Evolutionary conservation across 179 eudicot species (phyloP).

Genomic region (Drosera spatulata): DNA sequence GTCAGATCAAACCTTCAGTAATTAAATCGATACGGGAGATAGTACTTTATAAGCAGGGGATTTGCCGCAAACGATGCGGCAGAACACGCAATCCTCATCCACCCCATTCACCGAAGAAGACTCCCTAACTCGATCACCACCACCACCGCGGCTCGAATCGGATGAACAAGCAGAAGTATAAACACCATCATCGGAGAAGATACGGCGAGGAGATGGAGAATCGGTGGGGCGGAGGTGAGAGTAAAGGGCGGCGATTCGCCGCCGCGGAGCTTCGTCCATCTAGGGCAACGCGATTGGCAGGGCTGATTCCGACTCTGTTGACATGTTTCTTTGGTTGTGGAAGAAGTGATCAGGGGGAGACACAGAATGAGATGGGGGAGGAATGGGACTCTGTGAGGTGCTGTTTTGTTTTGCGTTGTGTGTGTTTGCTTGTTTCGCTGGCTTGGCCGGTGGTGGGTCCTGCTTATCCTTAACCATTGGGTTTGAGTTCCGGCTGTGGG

Average conservation of each 20-base stretch:
- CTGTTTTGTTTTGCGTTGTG: too few species aligned
- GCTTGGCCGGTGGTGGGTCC: too few species aligned
- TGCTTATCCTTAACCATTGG: too few species aligned
- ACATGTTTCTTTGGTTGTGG: too few species aligned
- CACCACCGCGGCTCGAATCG: slow-evolving; percentile 13
- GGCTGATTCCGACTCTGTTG: too few species aligned
- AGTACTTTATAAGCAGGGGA: slow-evolving; percentile 73
- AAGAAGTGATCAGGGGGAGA: too few species aligned
- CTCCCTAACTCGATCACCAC: slow-evolving; percentile 4
- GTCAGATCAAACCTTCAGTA: too few species aligned
- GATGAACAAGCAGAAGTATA: slow-evolving; percentile 3
- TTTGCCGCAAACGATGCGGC: slow-evolving; percentile 52
- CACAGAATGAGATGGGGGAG: too few species aligned
- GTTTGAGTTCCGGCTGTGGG: too few species aligned
- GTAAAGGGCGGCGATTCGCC: slow-evolving; percentile 20
- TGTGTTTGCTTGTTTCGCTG: too few species aligned
- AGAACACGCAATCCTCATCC: slow-evolving; percentile 49
- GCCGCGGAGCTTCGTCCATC: slow-evolving; percentile 17
- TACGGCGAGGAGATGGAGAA: not conserved
- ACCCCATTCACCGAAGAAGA: slow-evolving; percentile 6
- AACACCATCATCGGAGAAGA: slow-evolving; percentile 1
- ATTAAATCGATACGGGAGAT: too few species aligned
- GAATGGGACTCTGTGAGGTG: too few species aligned
- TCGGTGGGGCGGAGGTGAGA: slow-evolving; percentile 24
- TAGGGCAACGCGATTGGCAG: not conserved